These are phyloP conservation scores for Apostasia shenzhenica DNA, from an alignment of 106 monocot genomes.

Conservation along the genomic window DNA sequence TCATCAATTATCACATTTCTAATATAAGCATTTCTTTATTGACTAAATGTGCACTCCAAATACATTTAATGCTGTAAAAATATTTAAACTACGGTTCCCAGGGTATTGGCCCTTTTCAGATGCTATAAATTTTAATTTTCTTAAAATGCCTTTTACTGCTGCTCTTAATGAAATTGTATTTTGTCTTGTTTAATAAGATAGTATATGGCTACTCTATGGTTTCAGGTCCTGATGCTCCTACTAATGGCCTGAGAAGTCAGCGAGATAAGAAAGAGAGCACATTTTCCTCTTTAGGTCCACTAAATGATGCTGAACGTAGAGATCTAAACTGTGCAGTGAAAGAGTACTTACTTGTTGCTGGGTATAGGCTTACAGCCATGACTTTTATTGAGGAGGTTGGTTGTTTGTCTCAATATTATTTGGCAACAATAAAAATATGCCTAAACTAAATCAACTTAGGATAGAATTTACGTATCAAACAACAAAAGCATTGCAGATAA, in stretches of 20 bases:
- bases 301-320: slow-evolving; percentile 78
- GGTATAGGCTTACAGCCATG: slow-evolving; percentile 93
- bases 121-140: too few relatives aligned
- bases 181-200: too few relatives aligned
- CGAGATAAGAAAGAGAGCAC: slow-evolving; percentile 37
- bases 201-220: background rate
- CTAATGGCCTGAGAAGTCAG: slow-evolving; percentile 26
- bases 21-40: too few relatives aligned
- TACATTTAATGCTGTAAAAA: too few relatives aligned
- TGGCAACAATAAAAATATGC: slow-evolving; percentile 1
- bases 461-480: too few relatives aligned
- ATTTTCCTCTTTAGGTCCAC: slow-evolving; percentile 66
- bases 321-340: slow-evolving; percentile 93
- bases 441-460: background rate
- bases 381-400: slow-evolving; percentile 97
- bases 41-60: too few relatives aligned
- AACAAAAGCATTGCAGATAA: too few relatives aligned
- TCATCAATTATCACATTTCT: too few relatives aligned
- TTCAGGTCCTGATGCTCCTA: slow-evolving; percentile 18
- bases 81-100: too few relatives aligned
- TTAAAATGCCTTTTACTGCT: too few relatives aligned
- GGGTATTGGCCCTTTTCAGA: too few relatives aligned
- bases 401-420: slow-evolving; percentile 7
- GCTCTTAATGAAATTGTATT: too few relatives aligned
- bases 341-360: slow-evolving; percentile 94